Conservation (phyloP, 441 rosid species). For the Cnidoscolus chayamansa region DNA sequence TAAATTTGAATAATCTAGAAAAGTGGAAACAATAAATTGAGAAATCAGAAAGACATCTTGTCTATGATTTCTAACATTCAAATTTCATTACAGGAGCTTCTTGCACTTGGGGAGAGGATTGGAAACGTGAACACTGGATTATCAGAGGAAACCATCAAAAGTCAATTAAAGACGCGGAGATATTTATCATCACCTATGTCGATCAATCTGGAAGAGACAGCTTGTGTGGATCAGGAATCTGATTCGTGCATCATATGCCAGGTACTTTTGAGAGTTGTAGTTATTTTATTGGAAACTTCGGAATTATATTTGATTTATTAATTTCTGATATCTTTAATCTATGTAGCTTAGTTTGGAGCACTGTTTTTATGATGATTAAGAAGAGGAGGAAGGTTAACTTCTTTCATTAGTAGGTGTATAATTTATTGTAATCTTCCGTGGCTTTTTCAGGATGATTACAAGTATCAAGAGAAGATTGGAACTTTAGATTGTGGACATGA, state of each 20-base stretch:
- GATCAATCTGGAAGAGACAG: slow-evolving; percentile 60
- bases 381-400: too few relatives aligned
- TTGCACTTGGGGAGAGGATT: slow-evolving; percentile 75
- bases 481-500: slow-evolving; percentile 69
- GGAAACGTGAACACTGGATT: slow-evolving; percentile 80
- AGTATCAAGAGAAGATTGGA: slow-evolving; percentile 52
- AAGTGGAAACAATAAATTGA: background rate
- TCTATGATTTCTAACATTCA: background rate
- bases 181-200: slow-evolving; percentile 31
- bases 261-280: slow-evolving; percentile 37
- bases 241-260: slow-evolving; percentile 84
- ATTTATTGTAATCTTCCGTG: slow-evolving; percentile 7
- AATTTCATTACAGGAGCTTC: slow-evolving; percentile 66
- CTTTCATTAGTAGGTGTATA: background rate
- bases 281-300: background rate
- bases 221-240: slow-evolving; percentile 51
- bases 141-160: slow-evolving; percentile 54
- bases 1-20: background rate
- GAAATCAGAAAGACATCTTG: background rate
- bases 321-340: background rate
- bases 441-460: slow-evolving; percentile 55
- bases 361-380: too few relatives aligned
- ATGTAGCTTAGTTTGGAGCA: background rate
- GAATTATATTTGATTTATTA: background rate
- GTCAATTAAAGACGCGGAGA: slow-evolving; percentile 46